Evolutionary conservation across 257 asterid genomes (phyloP).

Genomic region (Capsicum rhomboideum): DNA sequence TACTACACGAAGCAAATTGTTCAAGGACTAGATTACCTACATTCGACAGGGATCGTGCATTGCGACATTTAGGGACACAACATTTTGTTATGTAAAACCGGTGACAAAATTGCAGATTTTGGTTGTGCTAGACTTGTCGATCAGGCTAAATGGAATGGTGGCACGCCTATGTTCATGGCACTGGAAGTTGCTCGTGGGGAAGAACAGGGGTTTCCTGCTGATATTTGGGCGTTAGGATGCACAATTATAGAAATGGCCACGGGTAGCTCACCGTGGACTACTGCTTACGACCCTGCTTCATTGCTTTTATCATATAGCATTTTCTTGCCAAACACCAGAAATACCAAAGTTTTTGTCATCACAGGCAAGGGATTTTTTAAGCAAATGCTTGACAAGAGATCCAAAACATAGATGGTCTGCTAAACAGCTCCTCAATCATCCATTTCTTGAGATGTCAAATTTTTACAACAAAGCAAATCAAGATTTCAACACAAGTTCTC

Average conservation of each 20-base stretch:
- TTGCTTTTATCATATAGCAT: slow-evolving; percentile 47
- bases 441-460: slow-evolving; percentile 26
- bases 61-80: slow-evolving; percentile 76
- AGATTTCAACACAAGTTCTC: slow-evolving; percentile 24
- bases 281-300: slow-evolving; percentile 9
- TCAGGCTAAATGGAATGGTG: slow-evolving; percentile 16
- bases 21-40: slow-evolving; percentile 50
- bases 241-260: slow-evolving; percentile 68
- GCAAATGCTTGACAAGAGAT: slow-evolving; percentile 47
- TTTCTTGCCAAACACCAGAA: slow-evolving; percentile 45
- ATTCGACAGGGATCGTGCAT: slow-evolving; percentile 61
- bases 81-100: slow-evolving; percentile 27
- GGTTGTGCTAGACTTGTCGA: slow-evolving; percentile 46
- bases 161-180: slow-evolving; percentile 76
- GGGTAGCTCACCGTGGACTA: slow-evolving; percentile 55
- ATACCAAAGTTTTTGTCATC: slow-evolving; percentile 46
- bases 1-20: slow-evolving; percentile 29
- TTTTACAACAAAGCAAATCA: neutral
- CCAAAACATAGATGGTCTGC: slow-evolving; percentile 56
- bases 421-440: slow-evolving; percentile 47
- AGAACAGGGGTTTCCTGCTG: slow-evolving; percentile 56
- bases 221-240: slow-evolving; percentile 79
- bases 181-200: slow-evolving; percentile 70
- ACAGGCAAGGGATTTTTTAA: slow-evolving; percentile 45
- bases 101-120: slow-evolving; percentile 50